A percentile compares a stretch with the other conserved stretches of the same genome.
These are phyloP conservation scores for Yarrowia keelungensis DNA, from an alignment of 805 yeast genomes.

Conservation along the genomic window DNA sequence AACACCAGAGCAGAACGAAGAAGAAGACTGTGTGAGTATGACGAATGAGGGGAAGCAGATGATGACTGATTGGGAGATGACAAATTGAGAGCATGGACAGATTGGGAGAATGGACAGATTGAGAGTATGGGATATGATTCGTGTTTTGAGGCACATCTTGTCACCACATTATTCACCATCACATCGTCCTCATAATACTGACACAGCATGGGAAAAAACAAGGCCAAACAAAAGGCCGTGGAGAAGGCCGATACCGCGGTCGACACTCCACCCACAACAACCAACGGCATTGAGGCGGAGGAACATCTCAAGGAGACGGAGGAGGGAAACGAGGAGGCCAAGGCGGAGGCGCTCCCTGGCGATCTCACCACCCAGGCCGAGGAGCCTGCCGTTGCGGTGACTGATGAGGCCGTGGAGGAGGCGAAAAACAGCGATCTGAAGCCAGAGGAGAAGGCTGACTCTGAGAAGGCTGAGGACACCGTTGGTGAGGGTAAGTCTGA, in stretches of 20 bases:
- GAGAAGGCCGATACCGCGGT: background rate
- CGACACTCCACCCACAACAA: slow-evolving; percentile 5
- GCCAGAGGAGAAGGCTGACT: slow-evolving; percentile 7
- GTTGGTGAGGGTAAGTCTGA: too few species aligned
- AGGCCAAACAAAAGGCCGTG: slow-evolving; percentile 7
- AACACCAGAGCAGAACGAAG: background rate
- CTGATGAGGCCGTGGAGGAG: slow-evolving; percentile 27
- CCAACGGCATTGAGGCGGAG: background rate
- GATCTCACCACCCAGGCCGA: slow-evolving; percentile 30
- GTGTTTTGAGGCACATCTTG: too few species aligned
- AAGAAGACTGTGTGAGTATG: background rate
- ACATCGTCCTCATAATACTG: background rate
- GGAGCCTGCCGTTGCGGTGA: slow-evolving; percentile 31
- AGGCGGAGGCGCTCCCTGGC: slow-evolving; percentile 36
- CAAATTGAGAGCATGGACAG: too few species aligned
- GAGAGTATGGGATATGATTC: too few species aligned
- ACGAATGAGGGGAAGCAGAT: background rate
- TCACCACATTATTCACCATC: too few species aligned
- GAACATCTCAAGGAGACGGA: slow-evolving; percentile 1
- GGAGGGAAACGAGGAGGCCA: slow-evolving; percentile 27
- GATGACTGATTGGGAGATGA: too few species aligned
- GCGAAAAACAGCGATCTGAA: background rate
- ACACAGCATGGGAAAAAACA: slow-evolving; percentile 35
- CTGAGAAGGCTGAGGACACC: slow-evolving; percentile 1
- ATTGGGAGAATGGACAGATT: too few species aligned